These are phyloP conservation scores for Sequoia sempervirens DNA, from an alignment of 75 land plant genomes.

Conservation along the genomic window DNA sequence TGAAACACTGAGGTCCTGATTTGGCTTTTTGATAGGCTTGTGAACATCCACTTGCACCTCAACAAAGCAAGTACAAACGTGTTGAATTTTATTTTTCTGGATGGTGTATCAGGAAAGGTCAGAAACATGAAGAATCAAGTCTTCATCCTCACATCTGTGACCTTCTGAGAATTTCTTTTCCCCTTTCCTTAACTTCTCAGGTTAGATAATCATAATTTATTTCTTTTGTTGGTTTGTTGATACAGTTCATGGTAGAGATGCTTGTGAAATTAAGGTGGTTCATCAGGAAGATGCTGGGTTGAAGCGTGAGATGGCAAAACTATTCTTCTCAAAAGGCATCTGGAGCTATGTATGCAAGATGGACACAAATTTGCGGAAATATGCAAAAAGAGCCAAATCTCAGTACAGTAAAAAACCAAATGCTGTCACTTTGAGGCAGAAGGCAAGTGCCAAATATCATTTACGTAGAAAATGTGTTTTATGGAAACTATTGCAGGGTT, in stretches of 20 bases:
- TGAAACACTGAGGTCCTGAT: background rate
- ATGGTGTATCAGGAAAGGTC: conserved; percentile 90
- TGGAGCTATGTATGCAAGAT: conserved; percentile 86
- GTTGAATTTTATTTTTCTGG: conserved; percentile 77
- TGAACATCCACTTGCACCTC: conserved; percentile 64
- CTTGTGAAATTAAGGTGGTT: conserved; percentile 82
- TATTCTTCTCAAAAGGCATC: conserved; percentile 86
- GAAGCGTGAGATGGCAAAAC: conserved; percentile 84
- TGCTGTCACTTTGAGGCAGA: conserved; percentile 48
- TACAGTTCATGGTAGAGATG: conserved; percentile 88
- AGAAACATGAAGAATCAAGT: conserved; percentile 14
- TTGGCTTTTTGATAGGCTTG: conserved; percentile 49
- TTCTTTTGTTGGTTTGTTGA: background rate
- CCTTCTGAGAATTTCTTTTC: conserved; percentile 7
- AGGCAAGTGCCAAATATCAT: conserved; percentile 24
- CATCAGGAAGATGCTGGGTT: conserved; percentile 87
- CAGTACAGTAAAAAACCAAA: conserved; percentile 5
- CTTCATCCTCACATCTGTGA: background rate
- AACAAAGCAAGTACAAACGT: conserved; percentile 57
- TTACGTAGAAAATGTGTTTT: background rate
- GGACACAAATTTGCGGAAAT: conserved; percentile 68
- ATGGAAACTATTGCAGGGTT: background rate
- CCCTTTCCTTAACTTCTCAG: background rate
- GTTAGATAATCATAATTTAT: background rate
- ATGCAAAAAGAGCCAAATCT: conserved; percentile 19